Conservation (phyloP, 176 grass and related monocot genomes). For the Cymbopogon citratus region DNA sequence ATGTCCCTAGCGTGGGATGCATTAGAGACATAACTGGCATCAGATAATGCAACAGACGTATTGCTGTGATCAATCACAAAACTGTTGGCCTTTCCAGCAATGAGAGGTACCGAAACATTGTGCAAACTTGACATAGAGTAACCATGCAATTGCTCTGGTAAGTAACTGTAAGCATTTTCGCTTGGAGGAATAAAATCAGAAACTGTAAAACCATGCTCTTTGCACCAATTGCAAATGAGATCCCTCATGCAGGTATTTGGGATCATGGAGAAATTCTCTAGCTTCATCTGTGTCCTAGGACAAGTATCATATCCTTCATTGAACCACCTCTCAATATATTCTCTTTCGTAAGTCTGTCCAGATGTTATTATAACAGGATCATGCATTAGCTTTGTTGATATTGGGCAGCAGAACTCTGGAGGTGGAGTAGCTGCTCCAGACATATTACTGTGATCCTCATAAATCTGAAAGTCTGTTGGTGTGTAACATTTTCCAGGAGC, state of each 20-base stretch:
- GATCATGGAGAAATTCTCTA: slow-evolving; percentile 69
- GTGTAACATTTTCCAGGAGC: slow-evolving; percentile 39
- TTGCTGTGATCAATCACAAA: slow-evolving; percentile 61
- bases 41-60: slow-evolving; percentile 60
- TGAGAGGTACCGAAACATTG: slow-evolving; percentile 76
- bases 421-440: slow-evolving; percentile 46
- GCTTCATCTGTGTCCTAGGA: slow-evolving; percentile 73
- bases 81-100: slow-evolving; percentile 50
- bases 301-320: slow-evolving; percentile 70
- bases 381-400: slow-evolving; percentile 79
- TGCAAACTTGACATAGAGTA: slow-evolving; percentile 88
- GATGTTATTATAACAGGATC: slow-evolving; percentile 94
- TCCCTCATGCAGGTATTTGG: slow-evolving; percentile 81
- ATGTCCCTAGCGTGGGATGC: slow-evolving; percentile 43
- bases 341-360: slow-evolving; percentile 90
- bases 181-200: slow-evolving; percentile 29
- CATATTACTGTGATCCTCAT: slow-evolving; percentile 31
- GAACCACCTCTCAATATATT: slow-evolving; percentile 89
- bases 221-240: slow-evolving; percentile 79
- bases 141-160: slow-evolving; percentile 52
- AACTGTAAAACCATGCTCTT: slow-evolving; percentile 35
- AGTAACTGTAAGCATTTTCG: slow-evolving; percentile 36
- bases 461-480: slow-evolving; percentile 22
- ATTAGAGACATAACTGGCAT: slow-evolving; percentile 61
- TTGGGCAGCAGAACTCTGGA: slow-evolving; percentile 79